Evolutionary conservation across 2,329 filamentous ascomycete species (phyloP), one percentile per base, ranked within the genome.

Genomic region (Grosmannia serpens): DNA sequence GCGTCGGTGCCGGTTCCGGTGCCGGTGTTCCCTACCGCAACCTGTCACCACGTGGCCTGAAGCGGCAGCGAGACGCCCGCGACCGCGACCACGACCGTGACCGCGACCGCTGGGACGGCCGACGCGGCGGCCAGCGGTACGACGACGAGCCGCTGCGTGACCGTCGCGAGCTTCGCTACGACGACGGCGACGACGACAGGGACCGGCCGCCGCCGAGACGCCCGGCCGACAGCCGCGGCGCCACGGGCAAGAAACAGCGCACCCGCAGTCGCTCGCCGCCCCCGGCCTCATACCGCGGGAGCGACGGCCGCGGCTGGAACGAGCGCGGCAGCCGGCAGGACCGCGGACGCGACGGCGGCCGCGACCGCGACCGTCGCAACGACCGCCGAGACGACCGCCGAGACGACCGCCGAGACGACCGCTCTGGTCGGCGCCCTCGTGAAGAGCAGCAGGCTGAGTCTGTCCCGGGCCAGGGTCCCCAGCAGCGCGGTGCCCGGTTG

Each of bases 41-140:
- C 69, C 75, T 78, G 66, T 86, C 85, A 53, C 84, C 85, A 60
- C 79, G 79, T 65, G 85, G 82, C 60, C 81, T 80, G 66, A 91
- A 91, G 73, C 81, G 88, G 64, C 71, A 77, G 55, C 80, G 80
- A 66, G 83, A 86, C 66, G 83, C 87, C 60, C 69, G 75, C 26
- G 53, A 46, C 4, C 53, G 38, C 3, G 33, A 44, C 3, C 52
- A 33, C 6, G 52, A 54, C 5, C 52, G 52, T 20, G 52, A 54
- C n/a, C 52, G 52, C 2, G n/a, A 44, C 24, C 41, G 27, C 51
- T 35, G 56, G n/a, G 55, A 46, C 49, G 26, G 59, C 26, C 59
- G 61, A 51, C 53, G 53, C 26, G 55, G 53, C 29, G 55, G 60
- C 52, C 57, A 62, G 2, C 26, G 57, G 20, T 26, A 44, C 61